Evolutionary conservation across 2,329 filamentous ascomycete species (phyloP), one percentile per base, ranked within the genome.

Genomic region (Zymoseptoria crescenta): DNA sequence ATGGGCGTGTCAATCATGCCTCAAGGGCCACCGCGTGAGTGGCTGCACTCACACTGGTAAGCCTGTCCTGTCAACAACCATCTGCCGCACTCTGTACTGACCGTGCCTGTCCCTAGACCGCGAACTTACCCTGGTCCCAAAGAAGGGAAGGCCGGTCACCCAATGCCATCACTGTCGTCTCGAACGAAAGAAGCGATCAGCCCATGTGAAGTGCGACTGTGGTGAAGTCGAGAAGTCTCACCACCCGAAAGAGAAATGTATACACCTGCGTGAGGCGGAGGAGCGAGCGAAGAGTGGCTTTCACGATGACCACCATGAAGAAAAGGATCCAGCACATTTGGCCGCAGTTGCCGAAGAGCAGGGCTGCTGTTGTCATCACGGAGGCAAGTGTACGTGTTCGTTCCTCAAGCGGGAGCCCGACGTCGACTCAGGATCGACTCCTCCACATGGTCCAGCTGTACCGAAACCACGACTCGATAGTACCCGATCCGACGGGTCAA

Each of bases 21-120:
- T 99, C 74, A 89, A 94, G 77, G 94, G 94, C 73, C 94, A 99
- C 80, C 90, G 94, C 74, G 94, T 99, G 74, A 97, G 92, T 87
- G 96, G 94, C 75, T 99, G 94, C 81, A 91, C 93, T 76, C 94
- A 99, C 77, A 84, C 85, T 75, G 91, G 92, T 96, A 85, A 81
- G 89, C 83, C 30, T 21, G 52, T 55, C 30, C 21, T 35, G 13
- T 52, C 52, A 45, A 30, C 58, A 54, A 51, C 35, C 19, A 20
- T 56, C 28, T 41, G 27, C 24, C 24, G 28, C 35, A 21, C 48
- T 16, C 48, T 27, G 50, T 53, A 57, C 67, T 69, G 62, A 67
- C 65, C 55, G 41, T 55, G 35, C n/a, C 35, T 45, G 13, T 56
- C 51, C 51, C 57, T 71, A 96, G 94, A 96, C 76, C 90, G 93